Evolutionary conservation across 2,329 filamentous ascomycete species (phyloP).

Genomic region (Aureobasidium vineae): DNA sequence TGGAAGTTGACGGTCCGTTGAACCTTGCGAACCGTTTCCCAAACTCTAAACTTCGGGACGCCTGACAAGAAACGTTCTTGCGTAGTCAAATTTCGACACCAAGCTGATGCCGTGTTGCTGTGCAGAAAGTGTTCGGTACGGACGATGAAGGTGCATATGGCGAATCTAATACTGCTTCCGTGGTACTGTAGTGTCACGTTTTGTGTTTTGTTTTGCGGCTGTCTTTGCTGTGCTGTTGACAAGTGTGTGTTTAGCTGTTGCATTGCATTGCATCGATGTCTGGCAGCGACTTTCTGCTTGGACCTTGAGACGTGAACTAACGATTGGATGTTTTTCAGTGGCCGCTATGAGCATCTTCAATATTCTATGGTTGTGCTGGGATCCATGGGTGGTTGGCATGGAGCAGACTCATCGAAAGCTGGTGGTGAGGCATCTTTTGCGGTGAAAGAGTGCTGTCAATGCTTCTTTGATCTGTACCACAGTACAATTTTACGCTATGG

Average conservation of each 20-base stretch:
- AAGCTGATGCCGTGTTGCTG: background rate
- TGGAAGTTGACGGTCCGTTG: constrained; percentile 12
- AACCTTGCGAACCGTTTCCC: background rate
- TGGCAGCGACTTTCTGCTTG: background rate
- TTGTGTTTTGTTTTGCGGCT: background rate
- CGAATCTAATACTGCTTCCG: background rate
- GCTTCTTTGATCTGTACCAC: background rate
- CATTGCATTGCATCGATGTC: background rate
- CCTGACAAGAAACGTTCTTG: constrained; percentile 25
- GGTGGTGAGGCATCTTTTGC: background rate
- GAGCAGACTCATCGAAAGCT: background rate
- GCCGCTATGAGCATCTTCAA: background rate
- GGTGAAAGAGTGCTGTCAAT: background rate
- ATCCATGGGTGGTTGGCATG: background rate
- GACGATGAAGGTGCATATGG: background rate
- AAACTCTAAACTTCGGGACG: constrained; percentile 21
- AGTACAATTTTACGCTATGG: background rate
- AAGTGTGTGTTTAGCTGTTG: background rate
- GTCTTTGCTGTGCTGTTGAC: background rate
- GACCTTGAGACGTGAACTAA: background rate
- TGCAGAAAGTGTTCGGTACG: background rate
- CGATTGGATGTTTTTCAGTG: background rate
- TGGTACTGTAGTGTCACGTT: background rate
- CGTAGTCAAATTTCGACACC: constrained; percentile 3
- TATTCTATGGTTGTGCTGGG: background rate